Percentiles rank a stretch among this genome's conserved stretches.
phyloP scores from a whole-genome alignment of 257 asterid genomes.

The Solanum gracilifrons region DNA sequence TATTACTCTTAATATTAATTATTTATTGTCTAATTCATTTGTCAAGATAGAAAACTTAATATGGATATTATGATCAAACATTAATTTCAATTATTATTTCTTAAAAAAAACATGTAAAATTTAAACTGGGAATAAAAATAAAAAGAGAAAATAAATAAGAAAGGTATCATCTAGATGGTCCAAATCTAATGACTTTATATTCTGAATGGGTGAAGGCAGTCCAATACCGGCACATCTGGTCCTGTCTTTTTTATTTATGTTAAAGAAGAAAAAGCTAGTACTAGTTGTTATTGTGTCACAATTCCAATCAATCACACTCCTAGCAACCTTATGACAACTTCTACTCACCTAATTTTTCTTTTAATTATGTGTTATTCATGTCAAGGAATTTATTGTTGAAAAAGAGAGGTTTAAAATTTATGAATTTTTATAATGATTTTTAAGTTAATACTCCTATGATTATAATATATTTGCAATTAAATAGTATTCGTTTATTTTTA shows the following conservation, averaged over 20 bases:
- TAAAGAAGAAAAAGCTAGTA: neutral
- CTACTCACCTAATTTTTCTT: neutral
- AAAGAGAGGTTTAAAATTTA: neutral
- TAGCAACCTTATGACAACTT: neutral
- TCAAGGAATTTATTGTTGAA: neutral
- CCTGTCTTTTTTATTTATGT: neutral
- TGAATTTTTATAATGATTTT: no score
- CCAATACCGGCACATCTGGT: neutral
- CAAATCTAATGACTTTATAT: neutral
- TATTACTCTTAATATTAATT: neutral
- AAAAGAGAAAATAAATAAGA: neutral
- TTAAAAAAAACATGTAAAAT: neutral
- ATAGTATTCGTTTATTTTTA: no score
- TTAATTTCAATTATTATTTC: no score
- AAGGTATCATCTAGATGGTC: neutral
- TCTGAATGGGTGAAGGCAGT: neutral
- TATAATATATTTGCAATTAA: no score
- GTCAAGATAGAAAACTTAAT: neutral
- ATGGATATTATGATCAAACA: neutral
- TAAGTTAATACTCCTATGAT: no score
- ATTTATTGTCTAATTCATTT: neutral
- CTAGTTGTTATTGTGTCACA: neutral
- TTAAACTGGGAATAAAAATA: neutral
- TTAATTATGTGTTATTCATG: neutral
- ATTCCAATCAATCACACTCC: neutral